These are phyloP conservation scores for Mortierella sp. DNA, from an alignment of 371 early-diverging fungal genomes.

Conservation along the genomic window DNA sequence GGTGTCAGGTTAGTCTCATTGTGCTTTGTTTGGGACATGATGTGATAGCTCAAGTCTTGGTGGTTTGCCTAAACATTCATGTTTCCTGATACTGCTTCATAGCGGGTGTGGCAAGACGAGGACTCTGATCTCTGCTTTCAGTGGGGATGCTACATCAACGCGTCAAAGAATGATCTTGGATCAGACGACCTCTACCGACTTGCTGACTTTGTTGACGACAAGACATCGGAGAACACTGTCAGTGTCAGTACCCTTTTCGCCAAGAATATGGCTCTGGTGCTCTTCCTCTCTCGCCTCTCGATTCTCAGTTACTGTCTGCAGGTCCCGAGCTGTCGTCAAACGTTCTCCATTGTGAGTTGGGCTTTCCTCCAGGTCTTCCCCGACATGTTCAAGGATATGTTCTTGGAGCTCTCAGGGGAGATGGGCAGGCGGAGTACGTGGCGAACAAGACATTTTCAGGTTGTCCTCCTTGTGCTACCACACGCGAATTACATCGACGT, in stretches of 20 bases:
- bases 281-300: conserved; percentile 28
- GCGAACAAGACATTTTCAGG: no score
- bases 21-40: no score
- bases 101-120: conserved; percentile 23
- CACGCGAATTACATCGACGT: no score
- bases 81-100: neutral
- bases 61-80: no score
- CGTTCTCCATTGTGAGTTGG: conserved; percentile 28
- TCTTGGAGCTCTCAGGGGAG: neutral
- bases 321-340: conserved; percentile 19
- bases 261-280: conserved; percentile 6
- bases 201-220: conserved; percentile 11
- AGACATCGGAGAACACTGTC: conserved; percentile 6
- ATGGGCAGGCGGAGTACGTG: no score
- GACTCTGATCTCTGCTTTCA: conserved; percentile 13
- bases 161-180: conserved; percentile 14
- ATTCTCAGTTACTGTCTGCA: conserved; percentile 25
- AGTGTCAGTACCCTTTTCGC: conserved; percentile 12
- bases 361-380: conserved; percentile 32
- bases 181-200: conserved; percentile 15
- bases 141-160: conserved; percentile 36
- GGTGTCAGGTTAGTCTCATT: conserved; percentile 4
- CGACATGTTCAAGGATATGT: conserved; percentile 24
- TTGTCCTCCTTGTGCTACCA: no score
- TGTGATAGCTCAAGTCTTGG: no score